Percentiles rank a stretch among this genome's conserved stretches.
Evolutionary conservation across 352 stramenopile genomes (phyloP).

Genomic region (Phytophthora palmivora): DNA sequence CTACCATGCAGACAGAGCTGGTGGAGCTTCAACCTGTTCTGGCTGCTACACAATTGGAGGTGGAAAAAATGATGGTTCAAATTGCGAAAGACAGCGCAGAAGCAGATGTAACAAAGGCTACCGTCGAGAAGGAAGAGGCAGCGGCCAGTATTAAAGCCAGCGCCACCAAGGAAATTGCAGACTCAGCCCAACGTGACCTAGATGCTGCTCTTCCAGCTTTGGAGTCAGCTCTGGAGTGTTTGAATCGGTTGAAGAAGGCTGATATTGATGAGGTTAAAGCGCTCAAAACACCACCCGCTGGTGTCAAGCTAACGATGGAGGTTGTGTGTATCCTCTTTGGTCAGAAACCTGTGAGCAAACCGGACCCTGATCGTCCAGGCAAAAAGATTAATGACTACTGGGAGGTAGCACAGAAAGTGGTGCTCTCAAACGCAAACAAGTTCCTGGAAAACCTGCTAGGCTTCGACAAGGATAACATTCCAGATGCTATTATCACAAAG

Average conservation of each 20-base stretch:
- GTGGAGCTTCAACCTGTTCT: conserved; percentile 86
- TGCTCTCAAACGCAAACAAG: conserved; percentile 93
- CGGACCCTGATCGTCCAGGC: conserved; percentile 84
- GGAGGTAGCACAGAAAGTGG: conserved; percentile 89
- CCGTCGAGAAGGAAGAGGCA: conserved; percentile 89
- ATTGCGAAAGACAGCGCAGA: conserved; percentile 92
- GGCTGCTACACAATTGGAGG: conserved; percentile 78
- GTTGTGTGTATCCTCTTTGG: conserved; percentile 92
- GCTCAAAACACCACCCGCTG: conserved; percentile 89
- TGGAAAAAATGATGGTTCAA: conserved; percentile 92
- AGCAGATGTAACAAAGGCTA: conserved; percentile 87
- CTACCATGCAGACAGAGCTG: conserved; percentile 87
- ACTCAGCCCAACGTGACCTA: conserved; percentile 88
- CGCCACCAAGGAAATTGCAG: conserved; percentile 91
- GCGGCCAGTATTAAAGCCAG: conserved; percentile 87
- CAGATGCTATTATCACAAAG: conserved; percentile 87
- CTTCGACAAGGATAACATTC: conserved; percentile 96
- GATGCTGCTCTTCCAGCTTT: conserved; percentile 89
- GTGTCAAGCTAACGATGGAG: conserved; percentile 94
- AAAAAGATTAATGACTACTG: conserved; percentile 95
- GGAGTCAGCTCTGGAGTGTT: conserved; percentile 86
- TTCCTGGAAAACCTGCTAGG: conserved; percentile 91
- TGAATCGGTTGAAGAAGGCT: conserved; percentile 92
- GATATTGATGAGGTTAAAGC: conserved; percentile 94
- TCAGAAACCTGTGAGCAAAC: conserved; percentile 90